These are phyloP conservation scores for Begonia peltatifolia DNA, from an alignment of 306 rosid genomes.

Conservation along the genomic window DNA sequence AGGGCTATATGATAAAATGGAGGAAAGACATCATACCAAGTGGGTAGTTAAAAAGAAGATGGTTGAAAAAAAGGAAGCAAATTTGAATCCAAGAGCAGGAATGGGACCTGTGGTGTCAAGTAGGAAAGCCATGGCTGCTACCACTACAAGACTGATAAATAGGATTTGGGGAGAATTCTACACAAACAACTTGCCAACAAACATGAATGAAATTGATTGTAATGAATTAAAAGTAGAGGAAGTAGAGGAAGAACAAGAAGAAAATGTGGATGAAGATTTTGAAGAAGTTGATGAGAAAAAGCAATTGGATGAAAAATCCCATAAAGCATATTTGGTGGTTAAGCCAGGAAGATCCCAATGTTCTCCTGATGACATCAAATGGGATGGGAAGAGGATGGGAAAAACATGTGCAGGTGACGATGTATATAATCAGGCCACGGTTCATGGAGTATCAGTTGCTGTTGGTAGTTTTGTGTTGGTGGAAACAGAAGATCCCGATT, in stretches of 20 bases:
- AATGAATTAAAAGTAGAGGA: slow-evolving; percentile 53
- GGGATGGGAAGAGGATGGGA: slow-evolving; percentile 54
- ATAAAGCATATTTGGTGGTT: slow-evolving; percentile 22
- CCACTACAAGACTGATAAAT: slow-evolving; percentile 70
- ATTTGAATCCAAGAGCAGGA: slow-evolving; percentile 79
- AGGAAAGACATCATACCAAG: slow-evolving; percentile 84
- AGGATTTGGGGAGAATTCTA: slow-evolving; percentile 92
- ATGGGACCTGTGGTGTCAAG: slow-evolving; percentile 52
- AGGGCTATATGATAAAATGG: slow-evolving; percentile 71
- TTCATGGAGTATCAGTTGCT: slow-evolving; percentile 45
- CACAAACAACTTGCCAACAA: slow-evolving; percentile 63
- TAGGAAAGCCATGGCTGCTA: slow-evolving; percentile 85
- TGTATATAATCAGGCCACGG: slow-evolving; percentile 35
- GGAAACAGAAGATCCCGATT: slow-evolving; percentile 36
- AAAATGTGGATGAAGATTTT: slow-evolving; percentile 45
- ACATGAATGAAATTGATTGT: slow-evolving; percentile 23
- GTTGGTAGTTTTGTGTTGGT: slow-evolving; percentile 64
- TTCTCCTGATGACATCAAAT: slow-evolving; percentile 27
- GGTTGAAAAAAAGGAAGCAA: slow-evolving; percentile 31
- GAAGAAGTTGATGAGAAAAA: slow-evolving; percentile 26
- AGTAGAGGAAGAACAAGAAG: slow-evolving; percentile 60
- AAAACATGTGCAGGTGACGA: slow-evolving; percentile 40
- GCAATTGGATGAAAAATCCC: slow-evolving; percentile 20
- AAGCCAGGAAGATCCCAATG: slow-evolving; percentile 13
- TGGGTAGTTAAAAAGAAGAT: slow-evolving; percentile 70